phyloP scores from a whole-genome alignment of 2,329 filamentous ascomycete species.

The Helicocarpus griseus region DNA sequence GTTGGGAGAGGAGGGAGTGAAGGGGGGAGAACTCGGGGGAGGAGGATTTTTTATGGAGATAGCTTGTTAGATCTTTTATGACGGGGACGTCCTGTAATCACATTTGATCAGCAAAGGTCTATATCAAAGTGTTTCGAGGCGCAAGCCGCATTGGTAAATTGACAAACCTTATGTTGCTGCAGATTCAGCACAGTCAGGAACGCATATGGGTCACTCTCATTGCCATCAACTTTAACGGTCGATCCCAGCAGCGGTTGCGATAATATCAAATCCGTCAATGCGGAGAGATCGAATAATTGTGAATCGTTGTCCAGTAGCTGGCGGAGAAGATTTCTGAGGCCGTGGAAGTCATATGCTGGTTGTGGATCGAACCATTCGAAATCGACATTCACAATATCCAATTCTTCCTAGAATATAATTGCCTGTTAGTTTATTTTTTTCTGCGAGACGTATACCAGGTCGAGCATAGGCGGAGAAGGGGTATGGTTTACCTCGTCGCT shows the following conservation, averaged over 20 bases:
- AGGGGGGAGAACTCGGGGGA: conserved; percentile 49
- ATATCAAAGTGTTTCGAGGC: neutral
- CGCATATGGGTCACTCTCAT: conserved; percentile 84
- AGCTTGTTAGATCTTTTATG: conserved; percentile 60
- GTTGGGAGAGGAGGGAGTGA: conserved; percentile 46
- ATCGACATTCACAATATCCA: conserved; percentile 86
- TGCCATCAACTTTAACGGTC: conserved; percentile 94
- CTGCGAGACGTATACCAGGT: too few relatives aligned
- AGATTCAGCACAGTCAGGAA: conserved; percentile 84
- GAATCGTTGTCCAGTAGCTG: conserved; percentile 89
- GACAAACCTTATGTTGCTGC: conserved; percentile 54
- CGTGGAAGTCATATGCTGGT: conserved; percentile 83
- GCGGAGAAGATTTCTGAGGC: conserved; percentile 77
- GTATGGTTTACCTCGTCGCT: conserved; percentile 29
- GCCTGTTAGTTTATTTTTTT: neutral
- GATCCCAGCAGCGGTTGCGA: conserved; percentile 82
- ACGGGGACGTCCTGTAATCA: conserved; percentile 52
- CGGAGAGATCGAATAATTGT: conserved; percentile 76
- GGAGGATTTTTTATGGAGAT: conserved; percentile 51
- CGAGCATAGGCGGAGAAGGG: too few relatives aligned
- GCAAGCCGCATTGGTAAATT: neutral
- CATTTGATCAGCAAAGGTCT: neutral
- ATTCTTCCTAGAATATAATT: conserved; percentile 49
- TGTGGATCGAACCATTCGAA: conserved; percentile 99
- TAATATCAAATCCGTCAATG: conserved; percentile 74